Evolutionary conservation across 192 early-diverging fungal genomes (phyloP).

Genomic region (Backusella tarrabulga): DNA sequence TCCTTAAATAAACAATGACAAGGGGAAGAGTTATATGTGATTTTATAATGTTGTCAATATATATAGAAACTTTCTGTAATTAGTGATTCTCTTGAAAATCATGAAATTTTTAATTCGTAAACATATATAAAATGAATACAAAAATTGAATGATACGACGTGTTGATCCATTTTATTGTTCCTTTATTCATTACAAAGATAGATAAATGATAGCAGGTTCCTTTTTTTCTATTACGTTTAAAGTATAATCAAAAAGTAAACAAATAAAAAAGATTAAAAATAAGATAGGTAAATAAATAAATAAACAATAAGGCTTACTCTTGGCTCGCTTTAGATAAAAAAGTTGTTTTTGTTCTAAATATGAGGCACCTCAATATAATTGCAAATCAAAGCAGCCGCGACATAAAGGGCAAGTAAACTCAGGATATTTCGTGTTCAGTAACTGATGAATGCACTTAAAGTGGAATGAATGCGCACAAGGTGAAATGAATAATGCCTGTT

Average conservation of each 20-base stretch:
- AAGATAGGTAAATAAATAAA: neutral
- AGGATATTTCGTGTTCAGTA: constrained; percentile 58
- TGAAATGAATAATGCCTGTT: constrained; percentile 82
- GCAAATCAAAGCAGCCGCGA: constrained; percentile 84
- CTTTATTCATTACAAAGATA: neutral
- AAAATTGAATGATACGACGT: no score
- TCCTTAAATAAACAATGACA: neutral
- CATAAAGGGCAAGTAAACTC: constrained; percentile 89
- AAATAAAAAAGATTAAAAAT: neutral
- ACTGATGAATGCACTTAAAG: constrained; percentile 87
- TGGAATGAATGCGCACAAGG: constrained; percentile 88
- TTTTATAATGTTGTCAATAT: neutral
- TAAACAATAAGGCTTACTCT: neutral
- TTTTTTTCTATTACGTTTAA: neutral
- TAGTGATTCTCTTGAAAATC: neutral
- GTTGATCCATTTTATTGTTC: no score
- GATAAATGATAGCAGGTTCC: neutral
- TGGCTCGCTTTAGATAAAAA: neutral
- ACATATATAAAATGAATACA: neutral
- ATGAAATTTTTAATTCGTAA: neutral
- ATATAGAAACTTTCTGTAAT: no score
- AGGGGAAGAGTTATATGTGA: neutral
- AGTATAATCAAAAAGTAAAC: no score
- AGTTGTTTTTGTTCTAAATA: neutral
- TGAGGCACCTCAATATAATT: neutral